Evolutionary conservation across 306 rosid genomes (phyloP), one percentile per base, ranked within the genome.

Genomic region (apple (Malus domestica)): DNA sequence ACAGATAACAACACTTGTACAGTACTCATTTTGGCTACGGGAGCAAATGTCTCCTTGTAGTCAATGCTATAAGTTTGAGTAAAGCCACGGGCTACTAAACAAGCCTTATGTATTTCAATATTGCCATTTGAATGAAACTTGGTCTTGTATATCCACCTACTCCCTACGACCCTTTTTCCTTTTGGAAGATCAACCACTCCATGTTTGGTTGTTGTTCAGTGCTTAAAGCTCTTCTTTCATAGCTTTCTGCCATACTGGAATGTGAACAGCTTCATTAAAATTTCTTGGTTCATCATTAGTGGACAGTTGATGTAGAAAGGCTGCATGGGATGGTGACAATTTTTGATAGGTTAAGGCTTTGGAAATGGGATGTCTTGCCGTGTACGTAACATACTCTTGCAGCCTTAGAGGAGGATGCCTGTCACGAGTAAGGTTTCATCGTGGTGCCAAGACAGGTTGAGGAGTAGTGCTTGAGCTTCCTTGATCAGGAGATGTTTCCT

Each of bases 391-490:
- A 2, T 52, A 52, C n/a, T 52, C 3, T 52, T 52, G 3, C n/a
- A 52, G 8, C n/a, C n/a, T 52, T 52, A 18, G 1, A 5, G n/a
- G 3, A 52, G 9, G 35, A 33, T 33, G 35, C 35, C 0, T 5
- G 7, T 5, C 35, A 1, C 35, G 7, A 5, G 35, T 33, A 18
- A 3, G 57, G 0, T 52, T 52, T 52, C 15, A 3, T 44, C 1
- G 13, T 44, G 49, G 49, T 11, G 15, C 49, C 5, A 3, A 11
- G 0, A 3, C 15, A 44, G 15, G 49, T 44, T 44, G 9, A 5
- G 8, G 1, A 4, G n/a, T 1, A 52, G n/a, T 52, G 18, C 0
- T 0, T 1, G n/a, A 52, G n/a, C 2, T 52, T 6, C 5, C n/a
- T 4, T 52, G 8, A 52, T 16, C 3, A 4, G 0, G n/a, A 52